phyloP scores from a whole-genome alignment of 2,329 filamentous ascomycete species.

The Escovopsis sp. region DNA sequence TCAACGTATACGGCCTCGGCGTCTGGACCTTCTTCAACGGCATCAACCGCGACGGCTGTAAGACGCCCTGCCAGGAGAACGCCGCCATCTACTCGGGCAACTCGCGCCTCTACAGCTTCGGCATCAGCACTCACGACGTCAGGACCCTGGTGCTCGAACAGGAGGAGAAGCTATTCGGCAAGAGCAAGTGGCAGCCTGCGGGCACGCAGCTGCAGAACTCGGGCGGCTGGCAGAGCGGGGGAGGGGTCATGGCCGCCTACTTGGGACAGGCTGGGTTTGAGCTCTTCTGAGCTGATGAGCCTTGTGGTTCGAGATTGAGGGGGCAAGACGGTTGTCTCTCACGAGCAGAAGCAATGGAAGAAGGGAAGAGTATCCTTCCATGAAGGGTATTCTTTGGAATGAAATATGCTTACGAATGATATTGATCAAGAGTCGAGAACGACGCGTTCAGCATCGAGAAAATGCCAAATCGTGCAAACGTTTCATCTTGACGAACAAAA shows the following conservation, averaged over 20 bases:
- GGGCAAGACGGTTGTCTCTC: no score
- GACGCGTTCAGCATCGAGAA: no score
- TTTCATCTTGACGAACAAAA: no score
- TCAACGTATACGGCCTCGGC: slow-evolving; percentile 10
- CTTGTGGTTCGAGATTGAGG: no score
- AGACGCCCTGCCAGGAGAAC: slow-evolving; percentile 7
- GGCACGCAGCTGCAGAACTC: slow-evolving; percentile 8
- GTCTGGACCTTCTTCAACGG: slow-evolving; percentile 15
- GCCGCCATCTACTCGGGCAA: slow-evolving; percentile 8
- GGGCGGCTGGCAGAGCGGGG: slow-evolving; percentile 13
- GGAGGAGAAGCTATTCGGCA: slow-evolving; percentile 6
- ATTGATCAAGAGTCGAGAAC: no score
- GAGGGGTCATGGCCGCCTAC: slow-evolving; percentile 16
- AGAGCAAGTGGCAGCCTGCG: slow-evolving; percentile 3
- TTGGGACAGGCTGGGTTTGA: slow-evolving; percentile 7
- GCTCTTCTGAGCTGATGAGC: no score
- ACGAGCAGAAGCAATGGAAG: no score
- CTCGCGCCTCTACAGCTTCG: slow-evolving; percentile 13
- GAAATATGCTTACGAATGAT: no score
- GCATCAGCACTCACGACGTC: slow-evolving; percentile 13
- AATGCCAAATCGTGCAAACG: no score
- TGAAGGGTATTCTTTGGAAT: no score
- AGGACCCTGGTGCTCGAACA: slow-evolving; percentile 15
- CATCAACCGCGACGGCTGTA: slow-evolving; percentile 7
- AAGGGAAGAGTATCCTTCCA: no score